Percentiles rank a stretch among this genome's conserved stretches.
These are phyloP conservation scores for Mollisia scopiformis DNA, from an alignment of 2,329 filamentous ascomycete species.

Conservation along the genomic window DNA sequence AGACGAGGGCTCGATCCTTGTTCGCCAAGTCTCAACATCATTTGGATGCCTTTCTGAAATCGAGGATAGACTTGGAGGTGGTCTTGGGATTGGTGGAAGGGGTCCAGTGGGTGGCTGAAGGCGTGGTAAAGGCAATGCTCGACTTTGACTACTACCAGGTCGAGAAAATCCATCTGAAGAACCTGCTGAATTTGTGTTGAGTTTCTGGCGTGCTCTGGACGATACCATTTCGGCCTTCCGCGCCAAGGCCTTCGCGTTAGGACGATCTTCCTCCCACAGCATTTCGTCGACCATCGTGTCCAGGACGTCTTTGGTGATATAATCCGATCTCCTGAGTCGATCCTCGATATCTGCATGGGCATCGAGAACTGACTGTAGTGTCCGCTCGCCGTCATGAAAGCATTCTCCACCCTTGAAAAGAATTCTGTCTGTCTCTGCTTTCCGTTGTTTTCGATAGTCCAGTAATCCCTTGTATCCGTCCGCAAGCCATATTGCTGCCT, in stretches of 20 bases:
- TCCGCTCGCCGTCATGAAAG: slow-evolving; percentile 37
- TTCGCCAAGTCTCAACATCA: slow-evolving; percentile 26
- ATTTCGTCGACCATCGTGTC: slow-evolving; percentile 32
- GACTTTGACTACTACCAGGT: slow-evolving; percentile 12
- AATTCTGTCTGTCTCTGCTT: slow-evolving; percentile 20
- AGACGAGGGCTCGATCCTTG: slow-evolving; percentile 14
- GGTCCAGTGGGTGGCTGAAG: slow-evolving; percentile 18
- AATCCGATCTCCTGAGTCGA: slow-evolving; percentile 29
- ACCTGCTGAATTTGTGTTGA: slow-evolving; percentile 5
- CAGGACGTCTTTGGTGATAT: slow-evolving; percentile 31
- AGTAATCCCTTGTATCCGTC: slow-evolving; percentile 30
- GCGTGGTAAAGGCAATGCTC: slow-evolving; percentile 17
- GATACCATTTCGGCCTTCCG: slow-evolving; percentile 26
- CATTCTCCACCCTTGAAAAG: slow-evolving; percentile 22
- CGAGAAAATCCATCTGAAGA: slow-evolving; percentile 15
- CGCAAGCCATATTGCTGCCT: slow-evolving; percentile 33
- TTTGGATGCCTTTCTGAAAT: slow-evolving; percentile 20
- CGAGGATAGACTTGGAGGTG: slow-evolving; percentile 13
- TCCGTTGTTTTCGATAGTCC: slow-evolving; percentile 29
- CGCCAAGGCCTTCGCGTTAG: slow-evolving; percentile 24
- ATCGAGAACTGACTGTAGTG: slow-evolving; percentile 31
- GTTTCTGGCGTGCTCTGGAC: slow-evolving; percentile 21
- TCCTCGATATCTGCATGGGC: slow-evolving; percentile 30
- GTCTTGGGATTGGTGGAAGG: slow-evolving; percentile 23
- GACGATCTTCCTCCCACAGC: slow-evolving; percentile 29